Base-by-base conservation (phyloP, 2,329 filamentous ascomycete species). In the Venturia oleaginea region DNA sequence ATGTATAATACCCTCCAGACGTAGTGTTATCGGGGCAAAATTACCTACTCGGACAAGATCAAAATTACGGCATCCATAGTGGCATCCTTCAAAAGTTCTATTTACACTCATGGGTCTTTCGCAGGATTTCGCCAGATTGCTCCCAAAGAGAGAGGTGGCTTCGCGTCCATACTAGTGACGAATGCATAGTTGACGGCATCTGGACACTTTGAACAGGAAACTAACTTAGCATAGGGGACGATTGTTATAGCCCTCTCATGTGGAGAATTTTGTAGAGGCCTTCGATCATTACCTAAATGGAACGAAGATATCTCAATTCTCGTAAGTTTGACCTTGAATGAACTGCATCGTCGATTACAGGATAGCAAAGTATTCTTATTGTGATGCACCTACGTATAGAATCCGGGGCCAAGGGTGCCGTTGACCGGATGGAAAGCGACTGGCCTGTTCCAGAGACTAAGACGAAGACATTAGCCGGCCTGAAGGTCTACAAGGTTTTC, bases 251-350 rank as follows among this genome's bases (percentile, higher is more conserved):
- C 63, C 64, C 8, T 38, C 66, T 24, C 55, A 67, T 17, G 57
- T 66, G 4, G 63, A 69, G 15, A 68, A 71, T 32, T 55, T 70
- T 1, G 64, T 67, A 2, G 62, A 38, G 4, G 83, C 79, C 70
- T 82, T 82, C 63, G 79, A 82, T 62, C 69, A 68, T 2, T 83
- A 77, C 64, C 71, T 81, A 19, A 78, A 77, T 38, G 76, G 71
- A 0, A 70, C 72, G 0, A 65, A 77, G 0, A 83, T 5, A 77
- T 74, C 71, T 74, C 78, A 1, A 70, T 75, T 0, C 69, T 81
- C 34, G 46, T 37, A 19, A 5, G 10, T 43, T 1, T 27, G 13
- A 10, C 4, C 4, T 43, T 22, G n/a, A 17, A 3, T 40, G 34
- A 61, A 61, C 34, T 17, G 4, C 40, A 43, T 61, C n/a, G 22